Base-by-base conservation (phyloP, 73 alveolate genomes). In the Paramecium sonneborni region DNA sequence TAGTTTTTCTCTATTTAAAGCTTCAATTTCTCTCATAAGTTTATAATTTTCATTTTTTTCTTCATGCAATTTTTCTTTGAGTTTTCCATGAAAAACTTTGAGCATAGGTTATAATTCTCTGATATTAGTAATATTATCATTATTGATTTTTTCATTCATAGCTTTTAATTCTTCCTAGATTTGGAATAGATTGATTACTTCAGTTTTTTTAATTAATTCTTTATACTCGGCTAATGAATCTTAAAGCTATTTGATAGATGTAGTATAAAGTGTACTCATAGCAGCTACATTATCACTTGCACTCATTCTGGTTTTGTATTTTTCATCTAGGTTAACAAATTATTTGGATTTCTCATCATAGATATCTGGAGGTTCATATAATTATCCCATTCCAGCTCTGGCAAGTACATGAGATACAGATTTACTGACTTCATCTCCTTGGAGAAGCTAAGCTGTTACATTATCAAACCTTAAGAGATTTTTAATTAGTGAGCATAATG, bases 351-450 rank as follows among this genome's bases (percentile, higher is more conserved):
- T 88, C 76, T 88, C 94, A 70, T 88, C 94, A 88, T 88, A 88
- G 30, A 88, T 88, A 48, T 88, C 94, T 23, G 94, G 94, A 39
- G 94, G 94, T 70, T 88, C 94, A 69, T 88, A 88, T 24, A 88
- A 18, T 24, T 69, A 37, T 4, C 91, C 85, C 69, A 82, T 41
- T 28, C 94, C 94, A 24, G 87, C 94, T 70, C 84, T 82, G 20
- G 94, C 85, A 37, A 88, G 84, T 30, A 88, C 74, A 30, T 85
- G 39, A 23, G 91, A 56, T 14, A 85, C 84, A 23, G 91, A 69
- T 32, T 88, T 88, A 28, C 91, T 82, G 24, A 88, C 94, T 88
- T 88, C 94, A 88, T 88, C 94, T 69, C 84, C 84, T 79, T 79
- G 55, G 34, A 79, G 43, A 12, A 79, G 44, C 90, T 79, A 41